Base-by-base conservation (phyloP, 2,329 filamentous ascomycete species). In the Gaeumannomyces sp. region DNA sequence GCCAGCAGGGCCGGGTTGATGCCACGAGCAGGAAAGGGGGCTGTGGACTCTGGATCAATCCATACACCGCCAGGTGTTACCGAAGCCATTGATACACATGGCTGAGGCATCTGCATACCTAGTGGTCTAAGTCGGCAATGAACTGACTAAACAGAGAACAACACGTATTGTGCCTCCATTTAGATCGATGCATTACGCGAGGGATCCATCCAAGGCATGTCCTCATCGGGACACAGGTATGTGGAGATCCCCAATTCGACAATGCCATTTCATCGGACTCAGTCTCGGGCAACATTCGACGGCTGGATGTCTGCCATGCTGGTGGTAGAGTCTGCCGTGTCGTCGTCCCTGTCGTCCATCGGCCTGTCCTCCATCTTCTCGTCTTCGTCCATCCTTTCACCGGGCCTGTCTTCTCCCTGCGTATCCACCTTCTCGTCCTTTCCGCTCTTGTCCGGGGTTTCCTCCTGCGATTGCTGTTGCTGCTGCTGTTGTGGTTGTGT, bases 361-460 rank as follows among this genome's bases (percentile, higher is more conserved):
- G 63, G 65, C n/a, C 72, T 69, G 11, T 66, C 67, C 57, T 72
- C 70, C 19, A 14, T 65, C 63, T 69, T 69, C 28, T 67, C 70
- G 64, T 75, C 74, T n/a, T 73, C 73, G 58, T 70, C 70, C 60
- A 72, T 71, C 64, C 22, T 70, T 33, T 64, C 68, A 38, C 64
- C 64, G 62, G 68, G 67, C 29, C 65, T 69, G 64, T 75, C 73
- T 19, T 74, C 73, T 59, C 70, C 71, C 58, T 72, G 72, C 63
- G 72, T 74, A 50, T 73, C 72, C 56, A 72, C 73, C n/a, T 61
- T 65, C 62, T 69, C 68, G 31, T 67, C 70, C 65, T 75, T n/a
- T 73, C 28, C 7, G 61, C 50, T 59, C 27, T 63, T 63, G 27
- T 63, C 62, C 5, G 27, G 27, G 57, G 27, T 28, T 28, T 16